Base-by-base conservation (phyloP, 2,329 filamentous ascomycete species). In the Plectosphaerella cucumerina region DNA sequence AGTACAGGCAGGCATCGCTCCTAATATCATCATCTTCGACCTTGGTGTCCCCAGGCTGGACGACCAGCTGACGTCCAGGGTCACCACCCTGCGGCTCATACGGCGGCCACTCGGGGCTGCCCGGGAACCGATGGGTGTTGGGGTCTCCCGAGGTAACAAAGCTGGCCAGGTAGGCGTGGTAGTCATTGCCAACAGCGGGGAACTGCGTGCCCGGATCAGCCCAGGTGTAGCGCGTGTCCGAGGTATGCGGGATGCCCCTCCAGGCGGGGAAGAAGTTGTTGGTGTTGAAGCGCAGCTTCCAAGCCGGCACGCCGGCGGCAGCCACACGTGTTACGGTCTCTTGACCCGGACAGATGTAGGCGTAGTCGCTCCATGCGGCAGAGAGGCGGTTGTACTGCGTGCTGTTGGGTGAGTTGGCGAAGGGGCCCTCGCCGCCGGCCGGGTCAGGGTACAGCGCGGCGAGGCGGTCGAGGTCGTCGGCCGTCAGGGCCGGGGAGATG, bases 311-410 rank as follows among this genome's bases (percentile, higher is more conserved):
- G 2, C 44, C 44, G 3, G 21, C 53, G 2, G 46, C 46, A 10
- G 48, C 39, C 4, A 49, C 43, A 58, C 70, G 62, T 33, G 69
- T 63, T 1, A 72, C 70, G 0, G 72, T 75, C 51, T 75, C 72
- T n/a, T 74, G 71, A 0, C 66, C 67, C 0, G 73, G 65, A 18
- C 72, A 75, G 15, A 71, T 69, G 51, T 75, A 75, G 26, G 67
- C 71, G 47, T 71, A 74, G 55, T 76, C 73, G 14, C 67, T 68
- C 65, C 67, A 70, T 0, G 75, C 70, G 1, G 72, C 71, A 1
- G 69, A 64, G 4, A 77, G 47, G 4, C 75, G 70, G 35, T 73
- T 60, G 50, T 70, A 77, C 53, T 77, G 74, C 0, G 67, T 70
- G 18, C 69, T 71, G 17, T 72, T 68, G 14, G 69, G 71, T 0